Conservation (phyloP, 2,329 filamentous ascomycete genomes). For the Myriosclerotinia curreyana region DNA sequence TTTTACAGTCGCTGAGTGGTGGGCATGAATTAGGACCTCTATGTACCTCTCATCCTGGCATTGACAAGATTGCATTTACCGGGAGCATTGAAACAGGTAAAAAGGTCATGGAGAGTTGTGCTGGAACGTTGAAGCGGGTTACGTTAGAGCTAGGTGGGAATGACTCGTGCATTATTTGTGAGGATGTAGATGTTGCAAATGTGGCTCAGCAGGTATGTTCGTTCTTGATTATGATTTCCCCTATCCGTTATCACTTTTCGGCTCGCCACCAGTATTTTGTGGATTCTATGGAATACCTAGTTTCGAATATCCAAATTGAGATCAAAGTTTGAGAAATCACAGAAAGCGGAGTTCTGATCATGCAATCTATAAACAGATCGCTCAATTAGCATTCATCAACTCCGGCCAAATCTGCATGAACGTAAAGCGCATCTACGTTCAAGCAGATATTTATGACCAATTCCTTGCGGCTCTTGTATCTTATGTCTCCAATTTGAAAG, state of each 20-base stretch:
- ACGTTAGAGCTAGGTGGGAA: conserved; percentile 50
- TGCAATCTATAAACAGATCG: conserved; percentile 38
- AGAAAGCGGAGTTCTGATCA: too few relatives aligned
- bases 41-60: conserved; percentile 53
- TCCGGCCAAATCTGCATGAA: conserved; percentile 51
- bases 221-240: not conserved
- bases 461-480: conserved; percentile 46
- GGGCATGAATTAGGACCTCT: conserved; percentile 51
- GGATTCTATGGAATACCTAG: not conserved
- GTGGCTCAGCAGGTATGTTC: conserved; percentile 39
- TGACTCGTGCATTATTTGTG: conserved; percentile 51
- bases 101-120: conserved; percentile 46
- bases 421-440: conserved; percentile 58
- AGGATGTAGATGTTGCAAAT: conserved; percentile 49
- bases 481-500: conserved; percentile 45
- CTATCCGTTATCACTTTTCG: too few relatives aligned
- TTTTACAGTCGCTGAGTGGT: conserved; percentile 44
- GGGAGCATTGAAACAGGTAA: conserved; percentile 52
- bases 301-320: too few relatives aligned
- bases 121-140: conserved; percentile 48
- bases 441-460: conserved; percentile 55
- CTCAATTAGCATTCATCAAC: conserved; percentile 49
- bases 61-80: conserved; percentile 58
- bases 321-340: not conserved
- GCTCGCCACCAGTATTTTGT: not conserved